These are phyloP conservation scores for Debaryomycetaceae sp. DNA, from an alignment of 1,139 yeast species.

Conservation along the genomic window DNA sequence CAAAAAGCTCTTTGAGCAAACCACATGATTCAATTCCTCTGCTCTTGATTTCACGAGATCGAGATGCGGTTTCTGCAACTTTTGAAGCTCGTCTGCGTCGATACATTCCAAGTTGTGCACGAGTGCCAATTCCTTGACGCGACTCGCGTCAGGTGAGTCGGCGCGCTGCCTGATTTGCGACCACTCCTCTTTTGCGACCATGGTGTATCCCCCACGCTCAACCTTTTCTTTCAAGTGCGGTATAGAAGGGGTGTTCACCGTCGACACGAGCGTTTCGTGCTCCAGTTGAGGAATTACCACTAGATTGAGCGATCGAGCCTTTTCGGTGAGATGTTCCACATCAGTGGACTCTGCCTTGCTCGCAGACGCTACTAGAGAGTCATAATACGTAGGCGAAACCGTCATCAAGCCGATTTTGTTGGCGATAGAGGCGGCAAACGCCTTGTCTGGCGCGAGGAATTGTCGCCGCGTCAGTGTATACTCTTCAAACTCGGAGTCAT, in stretches of 20 bases:
- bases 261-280: constrained; percentile 17
- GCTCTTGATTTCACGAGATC: constrained; percentile 9
- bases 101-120: constrained; percentile 10
- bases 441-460: constrained; percentile 18
- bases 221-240: constrained; percentile 12
- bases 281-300: constrained; percentile 20
- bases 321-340: constrained; percentile 7
- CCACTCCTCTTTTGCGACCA: constrained; percentile 5
- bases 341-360: constrained; percentile 19
- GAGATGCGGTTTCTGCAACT: constrained; percentile 9
- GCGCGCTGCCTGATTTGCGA: constrained; percentile 15
- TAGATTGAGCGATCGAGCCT: constrained; percentile 8
- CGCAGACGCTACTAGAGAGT: constrained; percentile 17
- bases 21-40: constrained; percentile 2
- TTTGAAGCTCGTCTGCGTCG: constrained; percentile 6
- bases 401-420: constrained; percentile 23
- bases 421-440: constrained; percentile 12
- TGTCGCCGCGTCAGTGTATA: constrained; percentile 16
- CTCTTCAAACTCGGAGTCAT: constrained; percentile 12
- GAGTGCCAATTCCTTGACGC: constrained; percentile 9
- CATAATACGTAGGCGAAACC: constrained; percentile 19
- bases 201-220: constrained; percentile 15
- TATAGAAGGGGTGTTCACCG: constrained; percentile 10
- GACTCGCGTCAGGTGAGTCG: constrained; percentile 16
- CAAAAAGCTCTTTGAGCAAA: constrained; percentile 10